phyloP scores from a whole-genome alignment of 2,329 filamentous ascomycete genomes.

The Myriangium duriaei region DNA sequence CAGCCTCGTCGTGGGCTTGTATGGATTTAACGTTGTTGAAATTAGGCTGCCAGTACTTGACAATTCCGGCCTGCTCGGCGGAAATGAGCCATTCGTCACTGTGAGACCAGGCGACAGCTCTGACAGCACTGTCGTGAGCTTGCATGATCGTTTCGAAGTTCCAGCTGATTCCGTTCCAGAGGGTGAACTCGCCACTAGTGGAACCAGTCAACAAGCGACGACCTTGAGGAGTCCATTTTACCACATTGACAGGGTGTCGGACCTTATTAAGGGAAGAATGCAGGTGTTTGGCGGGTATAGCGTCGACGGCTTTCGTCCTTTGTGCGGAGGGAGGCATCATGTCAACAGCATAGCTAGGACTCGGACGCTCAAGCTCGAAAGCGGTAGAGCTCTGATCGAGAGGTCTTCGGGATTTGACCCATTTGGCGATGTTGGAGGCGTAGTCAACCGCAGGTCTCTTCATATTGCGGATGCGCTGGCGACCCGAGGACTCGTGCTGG shows the following conservation, averaged over 20 bases:
- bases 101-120: conserved; percentile 77
- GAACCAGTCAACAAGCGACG: conserved; percentile 83
- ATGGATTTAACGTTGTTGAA: conserved; percentile 98
- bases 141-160: conserved; percentile 99
- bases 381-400: conserved; percentile 59
- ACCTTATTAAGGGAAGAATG: conserved; percentile 98
- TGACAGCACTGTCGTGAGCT: conserved; percentile 80
- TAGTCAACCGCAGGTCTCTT: conserved; percentile 70
- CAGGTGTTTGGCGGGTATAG: conserved; percentile 85
- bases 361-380: conserved; percentile 73
- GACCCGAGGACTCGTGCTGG: conserved; percentile 7
- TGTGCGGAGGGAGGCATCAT: conserved; percentile 77
- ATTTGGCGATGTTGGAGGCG: conserved; percentile 78
- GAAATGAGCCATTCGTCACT: conserved; percentile 96
- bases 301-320: conserved; percentile 63
- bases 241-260: conserved; percentile 92
- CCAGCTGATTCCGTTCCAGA: conserved; percentile 98
- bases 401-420: conserved; percentile 72
- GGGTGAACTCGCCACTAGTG: conserved; percentile 91
- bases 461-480: conserved; percentile 11
- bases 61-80: conserved; percentile 82
- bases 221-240: conserved; percentile 94
- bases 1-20: conserved; percentile 76
- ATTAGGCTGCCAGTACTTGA: conserved; percentile 99
- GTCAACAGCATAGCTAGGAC: conserved; percentile 79